Percentiles rank a stretch among this genome's conserved stretches.
phyloP scores from a whole-genome alignment of 2,329 filamentous ascomycete genomes.

The Phyllosticta citribraziliensis region DNA sequence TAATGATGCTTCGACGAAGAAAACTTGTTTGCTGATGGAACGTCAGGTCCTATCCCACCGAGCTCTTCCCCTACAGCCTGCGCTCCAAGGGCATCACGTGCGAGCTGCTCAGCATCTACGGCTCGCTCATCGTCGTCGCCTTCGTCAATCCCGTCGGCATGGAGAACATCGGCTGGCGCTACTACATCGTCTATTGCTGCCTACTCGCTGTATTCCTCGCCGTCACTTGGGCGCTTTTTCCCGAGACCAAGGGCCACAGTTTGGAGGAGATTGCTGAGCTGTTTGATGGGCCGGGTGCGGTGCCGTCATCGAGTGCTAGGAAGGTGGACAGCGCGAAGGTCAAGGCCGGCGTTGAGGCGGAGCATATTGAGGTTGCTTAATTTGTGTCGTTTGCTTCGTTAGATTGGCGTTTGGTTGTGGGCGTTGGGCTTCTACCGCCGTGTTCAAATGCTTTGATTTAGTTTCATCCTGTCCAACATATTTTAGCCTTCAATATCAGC shows the following conservation, averaged over 20 bases:
- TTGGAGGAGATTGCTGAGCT: conserved; percentile 17
- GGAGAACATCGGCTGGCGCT: conserved; percentile 12
- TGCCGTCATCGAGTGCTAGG: conserved; percentile 7
- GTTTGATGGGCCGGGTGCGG: conserved; percentile 13
- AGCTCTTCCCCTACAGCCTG: conserved; percentile 39
- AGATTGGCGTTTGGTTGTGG: no score
- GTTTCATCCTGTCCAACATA: no score
- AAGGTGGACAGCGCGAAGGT: conserved; percentile 2
- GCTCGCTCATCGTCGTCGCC: conserved; percentile 7
- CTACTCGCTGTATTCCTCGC: conserved; percentile 23
- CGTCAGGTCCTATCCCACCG: conserved; percentile 30
- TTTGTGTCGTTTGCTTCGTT: neutral
- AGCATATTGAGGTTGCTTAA: conserved; percentile 3
- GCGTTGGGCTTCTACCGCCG: no score
- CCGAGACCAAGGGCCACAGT: conserved; percentile 17
- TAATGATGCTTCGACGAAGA: no score
- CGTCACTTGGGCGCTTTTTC: conserved; percentile 14
- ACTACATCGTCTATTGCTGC: conserved; percentile 21
- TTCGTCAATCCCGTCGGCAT: conserved; percentile 13
- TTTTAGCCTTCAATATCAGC: no score
- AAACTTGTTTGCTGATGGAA: neutral
- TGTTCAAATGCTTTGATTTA: no score
- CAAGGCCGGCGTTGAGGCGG: neutral
- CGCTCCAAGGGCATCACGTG: conserved; percentile 31
- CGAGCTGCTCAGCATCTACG: conserved; percentile 7